Evolutionary conservation across 805 yeast species (phyloP).

Genomic region (Hanseniaspora occidentalis): DNA sequence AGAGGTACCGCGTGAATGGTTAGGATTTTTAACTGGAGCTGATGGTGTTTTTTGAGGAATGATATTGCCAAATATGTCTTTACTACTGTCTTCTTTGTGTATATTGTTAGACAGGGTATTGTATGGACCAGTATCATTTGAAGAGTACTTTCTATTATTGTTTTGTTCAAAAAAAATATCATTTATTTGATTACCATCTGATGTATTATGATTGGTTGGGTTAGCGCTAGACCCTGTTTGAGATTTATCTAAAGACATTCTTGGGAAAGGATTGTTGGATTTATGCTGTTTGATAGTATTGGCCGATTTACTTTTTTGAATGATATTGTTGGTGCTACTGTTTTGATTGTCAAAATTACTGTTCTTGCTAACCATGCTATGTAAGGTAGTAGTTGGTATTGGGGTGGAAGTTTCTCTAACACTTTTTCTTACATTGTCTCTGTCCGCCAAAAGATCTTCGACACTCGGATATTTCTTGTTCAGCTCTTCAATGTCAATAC

Average conservation of each 20-base stretch:
- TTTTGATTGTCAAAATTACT: neutral
- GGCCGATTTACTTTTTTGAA: neutral
- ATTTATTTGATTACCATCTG: conserved; percentile 3
- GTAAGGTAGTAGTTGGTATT: too few species aligned
- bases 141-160: neutral
- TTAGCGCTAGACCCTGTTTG: conserved; percentile 2
- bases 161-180: conserved; percentile 3
- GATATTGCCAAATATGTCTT: too few species aligned
- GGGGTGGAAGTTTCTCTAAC: conserved; percentile 1
- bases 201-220: conserved; percentile 2
- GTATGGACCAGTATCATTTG: neutral
- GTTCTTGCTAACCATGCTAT: conserved; percentile 1
- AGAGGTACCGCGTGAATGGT: too few species aligned
- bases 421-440: neutral
- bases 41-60: too few species aligned
- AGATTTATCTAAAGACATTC: too few species aligned
- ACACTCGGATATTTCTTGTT: conserved; percentile 5
- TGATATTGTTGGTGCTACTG: neutral
- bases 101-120: too few species aligned
- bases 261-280: conserved; percentile 24
- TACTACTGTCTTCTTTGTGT: too few species aligned
- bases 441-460: conserved; percentile 2
- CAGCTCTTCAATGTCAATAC: conserved; percentile 1
- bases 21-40: too few species aligned
- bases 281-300: conserved; percentile 15